Evolutionary conservation across 148 eudicot genomes (phyloP).

Genomic region (Nyssa sinensis): DNA sequence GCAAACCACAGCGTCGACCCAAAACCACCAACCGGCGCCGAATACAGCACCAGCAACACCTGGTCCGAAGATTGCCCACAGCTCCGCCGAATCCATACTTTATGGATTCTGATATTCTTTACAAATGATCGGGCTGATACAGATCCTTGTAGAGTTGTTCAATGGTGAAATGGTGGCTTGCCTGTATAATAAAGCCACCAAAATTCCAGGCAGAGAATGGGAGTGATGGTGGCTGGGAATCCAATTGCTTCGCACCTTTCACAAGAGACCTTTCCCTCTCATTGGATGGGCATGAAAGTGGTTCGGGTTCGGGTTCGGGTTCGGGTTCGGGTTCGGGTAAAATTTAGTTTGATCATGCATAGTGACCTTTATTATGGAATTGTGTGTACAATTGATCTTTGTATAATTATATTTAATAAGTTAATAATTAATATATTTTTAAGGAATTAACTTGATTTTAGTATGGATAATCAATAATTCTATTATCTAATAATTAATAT

Average conservation of each 20-base stretch:
- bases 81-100: conserved; percentile 65
- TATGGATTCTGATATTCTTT: background rate
- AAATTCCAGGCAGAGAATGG: too few species aligned
- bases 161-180: background rate
- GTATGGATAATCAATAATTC: too few species aligned
- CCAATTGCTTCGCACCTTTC: background rate
- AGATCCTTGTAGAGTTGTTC: background rate
- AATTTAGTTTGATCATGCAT: too few species aligned
- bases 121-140: background rate
- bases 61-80: conserved; percentile 88
- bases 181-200: background rate
- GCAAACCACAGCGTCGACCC: conserved; percentile 98
- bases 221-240: background rate
- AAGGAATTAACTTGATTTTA: too few species aligned
- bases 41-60: conserved; percentile 83
- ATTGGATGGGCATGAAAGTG: too few species aligned
- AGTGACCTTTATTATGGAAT: too few species aligned
- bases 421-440: too few species aligned
- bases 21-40: conserved; percentile 99
- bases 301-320: too few species aligned
- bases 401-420: too few species aligned
- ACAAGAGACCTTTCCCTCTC: background rate
- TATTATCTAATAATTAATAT: too few species aligned
- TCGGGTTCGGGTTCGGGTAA: too few species aligned
- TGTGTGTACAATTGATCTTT: too few species aligned